These are phyloP conservation scores for Blumeria hordei DNA, from an alignment of 2,329 filamentous ascomycete species.

Conservation along the genomic window DNA sequence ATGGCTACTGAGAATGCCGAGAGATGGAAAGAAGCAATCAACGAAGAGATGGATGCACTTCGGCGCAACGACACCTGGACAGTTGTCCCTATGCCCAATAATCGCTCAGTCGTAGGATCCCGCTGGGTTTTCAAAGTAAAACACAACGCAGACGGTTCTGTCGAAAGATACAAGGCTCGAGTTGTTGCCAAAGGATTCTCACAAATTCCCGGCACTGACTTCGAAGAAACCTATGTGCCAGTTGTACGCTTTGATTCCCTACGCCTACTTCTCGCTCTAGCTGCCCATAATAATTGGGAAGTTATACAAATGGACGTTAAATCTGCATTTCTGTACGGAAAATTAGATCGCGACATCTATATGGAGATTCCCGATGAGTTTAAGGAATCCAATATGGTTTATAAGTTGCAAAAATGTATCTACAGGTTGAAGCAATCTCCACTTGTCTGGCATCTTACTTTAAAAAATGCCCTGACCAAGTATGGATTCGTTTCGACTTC, in stretches of 20 bases:
- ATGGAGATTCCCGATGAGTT: no score
- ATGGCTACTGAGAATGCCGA: not conserved
- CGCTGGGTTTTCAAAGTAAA: not conserved
- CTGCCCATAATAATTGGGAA: no score
- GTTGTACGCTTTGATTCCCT: no score
- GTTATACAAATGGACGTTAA: no score
- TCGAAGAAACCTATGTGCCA: no score
- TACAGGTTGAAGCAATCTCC: not conserved
- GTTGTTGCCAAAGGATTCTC: no score
- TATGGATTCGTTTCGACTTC: not conserved
- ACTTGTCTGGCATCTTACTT: not conserved
- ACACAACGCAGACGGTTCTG: not conserved
- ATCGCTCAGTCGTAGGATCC: not conserved
- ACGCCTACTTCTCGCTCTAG: no score
- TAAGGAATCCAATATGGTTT: no score
- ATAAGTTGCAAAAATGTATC: no score
- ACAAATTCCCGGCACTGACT: no score
- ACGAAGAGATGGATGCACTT: constrained; percentile 1
- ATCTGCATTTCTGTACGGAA: no score
- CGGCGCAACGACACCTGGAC: not conserved
- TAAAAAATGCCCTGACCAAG: not conserved
- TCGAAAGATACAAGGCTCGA: not conserved
- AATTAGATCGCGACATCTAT: no score
- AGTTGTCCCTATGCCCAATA: not conserved
- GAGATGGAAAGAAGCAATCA: not conserved